Conservation (phyloP, 139 green algal species). For the Chlamydomonas applanata region DNA sequence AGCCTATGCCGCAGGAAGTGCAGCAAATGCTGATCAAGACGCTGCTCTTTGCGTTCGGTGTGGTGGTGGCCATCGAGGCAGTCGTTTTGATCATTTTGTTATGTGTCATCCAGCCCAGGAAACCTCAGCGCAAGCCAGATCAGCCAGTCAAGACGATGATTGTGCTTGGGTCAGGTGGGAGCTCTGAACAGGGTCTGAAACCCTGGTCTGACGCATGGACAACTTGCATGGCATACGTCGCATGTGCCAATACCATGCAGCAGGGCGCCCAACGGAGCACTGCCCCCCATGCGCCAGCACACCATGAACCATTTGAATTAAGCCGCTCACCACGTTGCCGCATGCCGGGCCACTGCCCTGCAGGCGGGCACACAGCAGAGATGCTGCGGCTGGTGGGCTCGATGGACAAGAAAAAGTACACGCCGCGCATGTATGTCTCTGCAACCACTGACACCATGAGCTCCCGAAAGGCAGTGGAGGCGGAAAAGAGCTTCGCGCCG, state of each 20-base stretch:
- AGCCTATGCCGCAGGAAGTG: too few species aligned
- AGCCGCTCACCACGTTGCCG: too few species aligned
- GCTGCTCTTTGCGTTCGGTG: not conserved
- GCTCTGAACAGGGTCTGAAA: not conserved
- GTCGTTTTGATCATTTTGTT: not conserved
- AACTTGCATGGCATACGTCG: not conserved
- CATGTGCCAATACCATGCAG: too few species aligned
- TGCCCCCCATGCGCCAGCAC: too few species aligned
- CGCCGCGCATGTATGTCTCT: conserved; percentile 70
- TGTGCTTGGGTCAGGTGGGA: conserved; percentile 77
- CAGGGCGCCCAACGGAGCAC: too few species aligned
- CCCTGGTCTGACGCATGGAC: not conserved
- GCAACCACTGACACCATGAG: conserved; percentile 74
- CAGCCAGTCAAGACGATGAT: conserved; percentile 59
- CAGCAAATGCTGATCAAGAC: too few species aligned
- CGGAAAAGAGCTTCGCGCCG: conserved; percentile 28
- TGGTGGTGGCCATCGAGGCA: not conserved
- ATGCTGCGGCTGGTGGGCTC: conserved; percentile 74
- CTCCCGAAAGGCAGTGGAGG: conserved; percentile 45
- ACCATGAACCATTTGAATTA: too few species aligned
- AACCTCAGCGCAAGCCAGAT: not conserved
- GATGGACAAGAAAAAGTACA: conserved; percentile 59
- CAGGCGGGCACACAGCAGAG: conserved; percentile 87
- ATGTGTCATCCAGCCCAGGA: not conserved
- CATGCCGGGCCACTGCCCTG: too few species aligned